A percentile compares a stretch with the other conserved stretches of the same genome.
Evolutionary conservation across 176 grass and related monocot species (phyloP).

Genomic region (Bonia amplexicaulis): DNA sequence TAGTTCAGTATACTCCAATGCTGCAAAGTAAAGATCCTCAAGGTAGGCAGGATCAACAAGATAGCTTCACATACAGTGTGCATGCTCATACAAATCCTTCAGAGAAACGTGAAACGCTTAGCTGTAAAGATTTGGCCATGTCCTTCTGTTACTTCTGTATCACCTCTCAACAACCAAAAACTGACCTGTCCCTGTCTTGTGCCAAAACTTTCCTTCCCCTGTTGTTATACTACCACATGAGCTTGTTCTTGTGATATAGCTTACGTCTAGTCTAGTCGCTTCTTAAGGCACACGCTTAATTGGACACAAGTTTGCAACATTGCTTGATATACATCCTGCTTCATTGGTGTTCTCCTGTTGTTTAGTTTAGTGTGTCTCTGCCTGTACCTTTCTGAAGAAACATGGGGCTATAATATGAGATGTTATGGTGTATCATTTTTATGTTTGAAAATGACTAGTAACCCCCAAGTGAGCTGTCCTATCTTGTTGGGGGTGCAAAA

Average conservation of each 20-base stretch:
- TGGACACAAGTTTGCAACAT: neutral
- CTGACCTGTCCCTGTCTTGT: neutral
- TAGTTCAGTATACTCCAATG: neutral
- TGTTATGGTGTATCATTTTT: neutral
- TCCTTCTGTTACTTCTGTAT: neutral
- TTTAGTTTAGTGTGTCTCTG: neutral
- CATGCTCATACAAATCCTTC: neutral
- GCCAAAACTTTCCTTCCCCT: neutral
- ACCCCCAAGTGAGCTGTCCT: neutral
- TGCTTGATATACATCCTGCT: neutral
- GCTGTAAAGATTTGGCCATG: neutral
- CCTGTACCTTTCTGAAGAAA: neutral
- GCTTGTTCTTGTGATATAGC: neutral
- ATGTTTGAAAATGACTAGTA: constrained; percentile 20
- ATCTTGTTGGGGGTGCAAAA: neutral
- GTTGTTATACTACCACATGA: neutral
- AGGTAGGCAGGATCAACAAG: neutral
- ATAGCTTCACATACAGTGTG: neutral
- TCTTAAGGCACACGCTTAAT: neutral
- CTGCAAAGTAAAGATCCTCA: constrained; percentile 5
- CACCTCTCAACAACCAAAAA: constrained; percentile 1
- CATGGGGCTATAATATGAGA: neutral
- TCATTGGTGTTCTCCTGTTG: neutral
- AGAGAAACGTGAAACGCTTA: neutral
- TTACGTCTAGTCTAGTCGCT: neutral